Base-by-base conservation (phyloP, 768 basidiomycete genomes). In the Neoboletus subvelutipes region DNA sequence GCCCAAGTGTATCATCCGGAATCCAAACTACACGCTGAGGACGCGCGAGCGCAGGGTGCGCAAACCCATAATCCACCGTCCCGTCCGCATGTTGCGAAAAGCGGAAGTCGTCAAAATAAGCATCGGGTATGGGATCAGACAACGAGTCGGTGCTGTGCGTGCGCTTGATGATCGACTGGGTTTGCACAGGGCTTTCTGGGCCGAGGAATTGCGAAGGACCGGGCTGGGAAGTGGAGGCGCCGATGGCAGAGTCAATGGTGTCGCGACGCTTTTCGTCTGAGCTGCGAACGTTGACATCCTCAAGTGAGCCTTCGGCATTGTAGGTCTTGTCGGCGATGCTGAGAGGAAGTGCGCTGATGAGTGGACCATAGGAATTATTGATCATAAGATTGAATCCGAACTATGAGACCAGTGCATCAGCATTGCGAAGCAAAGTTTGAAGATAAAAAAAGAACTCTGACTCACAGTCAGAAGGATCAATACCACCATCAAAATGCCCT, bases 21-120 rank as follows among this genome's bases (percentile, higher is more conserved):
- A 98, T 71, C 96, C 96, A 98, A 33, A 98, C 76, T 5, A 84
- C 78, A 59, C 86, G 79, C 73, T 94, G 91, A 46, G 89, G 84
- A 50, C 83, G 73, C 59, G 77, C 83, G 53, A 83, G 79, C 8
- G 93, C 93, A 17, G 96, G 96, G 64, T 96, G 96, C 45, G 89
- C 85, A 75, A 96, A 98, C 13, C 88, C 87, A 65, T 85, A 85
- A 49, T 83, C 68, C 58, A 69, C 54, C 46, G 18, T n/a, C 10
- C 67, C 71, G 20, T 71, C 70, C 2, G 52, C 40, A 24, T 70
- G 63, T 43, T 58, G 65, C 46, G 69, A 58, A 34, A 71, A 71
- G 41, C 57, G 46, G 20, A 61, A 34, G 50, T 69, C 62, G 41
- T 65, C 60, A 40, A 63, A 55, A 22, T 49, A 43, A 20, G 47